These are phyloP conservation scores for Trametes meyenii DNA, from an alignment of 768 basidiomycete genomes.

Conservation along the genomic window DNA sequence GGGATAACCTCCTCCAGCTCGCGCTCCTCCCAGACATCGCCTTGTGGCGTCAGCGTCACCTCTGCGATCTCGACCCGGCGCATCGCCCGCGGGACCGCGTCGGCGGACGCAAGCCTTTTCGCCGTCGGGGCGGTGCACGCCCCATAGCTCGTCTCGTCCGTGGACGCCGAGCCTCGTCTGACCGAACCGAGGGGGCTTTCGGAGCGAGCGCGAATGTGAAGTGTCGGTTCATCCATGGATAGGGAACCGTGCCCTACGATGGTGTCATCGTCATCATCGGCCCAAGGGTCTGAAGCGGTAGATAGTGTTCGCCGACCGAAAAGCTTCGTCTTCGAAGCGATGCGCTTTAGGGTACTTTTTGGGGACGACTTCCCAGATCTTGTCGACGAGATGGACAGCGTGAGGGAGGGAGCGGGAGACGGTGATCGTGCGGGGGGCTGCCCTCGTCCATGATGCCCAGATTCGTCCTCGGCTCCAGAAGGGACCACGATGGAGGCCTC, in stretches of 20 bases:
- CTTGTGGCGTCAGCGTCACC: constrained; percentile 14
- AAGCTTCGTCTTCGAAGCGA: constrained; percentile 18
- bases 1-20: constrained; percentile 25
- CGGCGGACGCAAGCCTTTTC: not conserved
- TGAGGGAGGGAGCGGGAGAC: constrained; percentile 13
- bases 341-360: constrained; percentile 13
- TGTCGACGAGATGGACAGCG: constrained; percentile 5
- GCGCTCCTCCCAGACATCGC: constrained; percentile 21
- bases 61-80: constrained; percentile 25
- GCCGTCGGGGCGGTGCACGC: no score
- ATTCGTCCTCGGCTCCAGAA: not conserved
- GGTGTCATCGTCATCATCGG: constrained; percentile 11
- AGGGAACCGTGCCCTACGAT: constrained; percentile 9
- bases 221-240: constrained; percentile 7
- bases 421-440: constrained; percentile 1
- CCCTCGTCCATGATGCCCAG: not conserved
- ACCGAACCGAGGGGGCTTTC: constrained; percentile 1
- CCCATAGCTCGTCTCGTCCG: not conserved
- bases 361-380: not conserved
- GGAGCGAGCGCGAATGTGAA: constrained; percentile 5
- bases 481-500: constrained; percentile 16
- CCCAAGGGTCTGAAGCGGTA: constrained; percentile 14
- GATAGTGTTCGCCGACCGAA: constrained; percentile 22
- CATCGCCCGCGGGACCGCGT: constrained; percentile 3
- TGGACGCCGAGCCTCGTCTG: not conserved